phyloP scores from a whole-genome alignment of 305 asterid species.

The Fraxinus paxiana region DNA sequence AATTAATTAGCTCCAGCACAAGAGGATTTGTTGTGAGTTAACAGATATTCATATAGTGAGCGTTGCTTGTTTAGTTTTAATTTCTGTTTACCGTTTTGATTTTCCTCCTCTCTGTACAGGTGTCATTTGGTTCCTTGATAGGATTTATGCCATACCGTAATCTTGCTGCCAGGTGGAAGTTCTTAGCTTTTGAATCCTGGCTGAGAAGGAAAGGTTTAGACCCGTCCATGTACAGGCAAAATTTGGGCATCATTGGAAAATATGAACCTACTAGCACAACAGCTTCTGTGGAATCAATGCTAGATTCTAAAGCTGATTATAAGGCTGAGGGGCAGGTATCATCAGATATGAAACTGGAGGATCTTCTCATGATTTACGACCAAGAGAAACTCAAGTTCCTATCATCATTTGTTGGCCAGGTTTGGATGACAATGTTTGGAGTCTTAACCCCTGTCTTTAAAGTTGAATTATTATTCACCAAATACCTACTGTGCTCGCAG shows the following conservation, averaged over 20 bases:
- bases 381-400: conserved; percentile 79
- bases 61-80: conserved; percentile 1
- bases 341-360: conserved; percentile 80
- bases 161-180: conserved; percentile 90
- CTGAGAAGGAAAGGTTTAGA: conserved; percentile 80
- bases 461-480: conserved; percentile 12
- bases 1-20: conserved; percentile 71
- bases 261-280: conserved; percentile 47
- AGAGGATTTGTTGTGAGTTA: conserved; percentile 85
- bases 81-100: conserved; percentile 2
- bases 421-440: conserved; percentile 32
- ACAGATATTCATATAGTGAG: conserved; percentile 15
- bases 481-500: conserved; percentile 40
- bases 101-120: conserved; percentile 48
- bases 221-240: conserved; percentile 74
- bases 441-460: conserved; percentile 7
- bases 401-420: conserved; percentile 96
- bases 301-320: conserved; percentile 30
- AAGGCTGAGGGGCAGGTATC: conserved; percentile 37
- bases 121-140: conserved; percentile 75
- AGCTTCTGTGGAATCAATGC: conserved; percentile 36
- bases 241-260: conserved; percentile 67
- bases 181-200: conserved; percentile 94
- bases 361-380: conserved; percentile 74
- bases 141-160: conserved; percentile 92